Evolutionary conservation across 2,329 filamentous ascomycete genomes (phyloP).

Genomic region (Fusarium xyrophilum): DNA sequence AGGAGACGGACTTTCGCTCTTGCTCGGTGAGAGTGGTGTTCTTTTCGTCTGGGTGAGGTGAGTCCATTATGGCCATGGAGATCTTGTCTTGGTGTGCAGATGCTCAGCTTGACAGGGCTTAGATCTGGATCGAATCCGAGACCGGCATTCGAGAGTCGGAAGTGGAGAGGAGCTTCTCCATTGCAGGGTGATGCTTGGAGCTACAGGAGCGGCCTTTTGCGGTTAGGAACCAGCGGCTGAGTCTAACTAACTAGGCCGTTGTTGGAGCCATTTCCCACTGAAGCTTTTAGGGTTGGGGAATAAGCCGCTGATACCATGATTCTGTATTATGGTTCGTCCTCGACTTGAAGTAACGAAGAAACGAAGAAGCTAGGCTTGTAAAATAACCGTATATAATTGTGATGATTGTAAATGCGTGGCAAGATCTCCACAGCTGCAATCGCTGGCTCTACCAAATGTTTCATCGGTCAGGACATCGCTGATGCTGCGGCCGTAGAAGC

Average conservation of each 20-base stretch:
- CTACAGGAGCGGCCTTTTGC: neutral
- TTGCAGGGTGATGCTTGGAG: neutral
- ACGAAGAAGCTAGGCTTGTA: rapidly evolving
- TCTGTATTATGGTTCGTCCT: neutral
- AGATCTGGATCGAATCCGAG: neutral
- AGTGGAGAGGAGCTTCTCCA: neutral
- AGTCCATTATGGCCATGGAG: constrained; percentile 1
- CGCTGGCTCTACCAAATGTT: neutral
- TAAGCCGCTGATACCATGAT: neutral
- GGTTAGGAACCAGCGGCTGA: no score
- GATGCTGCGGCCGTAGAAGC: constrained; percentile 51
- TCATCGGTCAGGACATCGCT: constrained; percentile 57
- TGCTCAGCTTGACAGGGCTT: neutral
- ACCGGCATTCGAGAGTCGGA: neutral
- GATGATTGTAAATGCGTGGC: rapidly evolving
- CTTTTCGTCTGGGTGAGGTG: constrained; percentile 1
- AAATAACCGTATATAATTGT: neutral
- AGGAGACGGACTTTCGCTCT: constrained; percentile 11
- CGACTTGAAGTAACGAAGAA: neutral
- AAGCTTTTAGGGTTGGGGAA: no score
- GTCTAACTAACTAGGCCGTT: no score
- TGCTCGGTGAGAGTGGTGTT: constrained; percentile 3
- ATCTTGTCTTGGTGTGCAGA: neutral
- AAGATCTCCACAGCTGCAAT: neutral
- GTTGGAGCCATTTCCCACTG: neutral